Conservation (phyloP, 202 grass and related monocot species). For the Elaeis oleifera region DNA sequence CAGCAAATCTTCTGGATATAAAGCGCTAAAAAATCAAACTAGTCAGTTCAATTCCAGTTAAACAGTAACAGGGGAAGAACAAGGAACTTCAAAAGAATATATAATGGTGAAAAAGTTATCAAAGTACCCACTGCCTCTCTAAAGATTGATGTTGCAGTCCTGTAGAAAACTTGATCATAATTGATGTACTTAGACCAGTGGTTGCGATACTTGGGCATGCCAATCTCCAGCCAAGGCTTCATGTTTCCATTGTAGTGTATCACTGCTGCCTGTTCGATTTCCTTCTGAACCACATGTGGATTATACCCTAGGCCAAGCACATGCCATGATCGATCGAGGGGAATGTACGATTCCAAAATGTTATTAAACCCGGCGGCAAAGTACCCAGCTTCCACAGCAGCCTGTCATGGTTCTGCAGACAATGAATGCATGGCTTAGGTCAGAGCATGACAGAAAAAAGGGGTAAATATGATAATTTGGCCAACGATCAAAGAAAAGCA, state of each 20-base stretch:
- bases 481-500: too few species aligned
- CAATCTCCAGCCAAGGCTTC: conserved; percentile 29
- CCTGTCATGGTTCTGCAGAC: conserved; percentile 17
- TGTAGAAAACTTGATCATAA: conserved; percentile 11
- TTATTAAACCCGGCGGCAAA: conserved; percentile 23
- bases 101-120: not conserved
- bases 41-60: too few species aligned
- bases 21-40: too few species aligned
- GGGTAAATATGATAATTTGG: too few species aligned
- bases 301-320: conserved; percentile 24
- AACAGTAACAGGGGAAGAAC: too few species aligned
- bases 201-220: conserved; percentile 5
- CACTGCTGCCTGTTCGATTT: conserved; percentile 17
- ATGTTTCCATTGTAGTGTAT: conserved; percentile 26
- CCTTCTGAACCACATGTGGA: conserved; percentile 14
- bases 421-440: too few species aligned
- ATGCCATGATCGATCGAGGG: conserved; percentile 10
- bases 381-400: conserved; percentile 26
- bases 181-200: conserved; percentile 26
- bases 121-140: not conserved
- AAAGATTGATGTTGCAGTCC: conserved; percentile 21
- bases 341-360: conserved; percentile 22
- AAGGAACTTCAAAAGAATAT: too few species aligned
- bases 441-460: too few species aligned
- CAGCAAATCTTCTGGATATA: too few species aligned